phyloP scores from a whole-genome alignment of 192 early-diverging fungal species.

The Podila epicladia region DNA sequence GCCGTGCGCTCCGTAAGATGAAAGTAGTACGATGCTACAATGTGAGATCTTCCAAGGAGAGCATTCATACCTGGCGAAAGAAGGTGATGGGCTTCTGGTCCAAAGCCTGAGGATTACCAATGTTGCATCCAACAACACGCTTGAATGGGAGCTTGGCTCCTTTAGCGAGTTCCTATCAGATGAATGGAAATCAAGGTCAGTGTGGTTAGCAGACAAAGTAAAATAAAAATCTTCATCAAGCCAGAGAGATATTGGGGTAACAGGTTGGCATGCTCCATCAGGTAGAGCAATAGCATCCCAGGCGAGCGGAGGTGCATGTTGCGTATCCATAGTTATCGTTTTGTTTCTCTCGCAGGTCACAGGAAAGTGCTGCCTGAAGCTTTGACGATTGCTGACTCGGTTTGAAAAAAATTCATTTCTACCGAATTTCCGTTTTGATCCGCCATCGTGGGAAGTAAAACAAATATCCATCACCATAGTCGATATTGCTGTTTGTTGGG shows the following conservation, averaged over 20 bases:
- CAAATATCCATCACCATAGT: too few species aligned
- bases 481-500: not conserved
- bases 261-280: too few species aligned
- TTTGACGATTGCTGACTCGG: too few species aligned
- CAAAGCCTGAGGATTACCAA: conserved; percentile 57
- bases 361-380: too few species aligned
- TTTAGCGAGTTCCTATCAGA: conserved; percentile 51
- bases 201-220: not conserved
- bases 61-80: conserved; percentile 82
- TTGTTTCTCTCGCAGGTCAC: too few species aligned
- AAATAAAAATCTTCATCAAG: not conserved
- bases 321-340: not conserved
- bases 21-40: not conserved
- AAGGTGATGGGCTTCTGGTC: conserved; percentile 90
- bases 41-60: not conserved
- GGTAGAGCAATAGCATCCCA: too few species aligned
- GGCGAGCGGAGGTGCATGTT: too few species aligned
- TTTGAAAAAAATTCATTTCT: not conserved
- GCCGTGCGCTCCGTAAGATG: not conserved
- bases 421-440: not conserved
- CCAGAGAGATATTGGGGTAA: too few species aligned
- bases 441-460: not conserved
- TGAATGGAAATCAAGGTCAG: not conserved
- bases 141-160: conserved; percentile 39
- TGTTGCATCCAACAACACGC: conserved; percentile 54